These are phyloP conservation scores for Coniosporium apollinis DNA, from an alignment of 495 filamentous ascomycete genomes.

Conservation along the genomic window DNA sequence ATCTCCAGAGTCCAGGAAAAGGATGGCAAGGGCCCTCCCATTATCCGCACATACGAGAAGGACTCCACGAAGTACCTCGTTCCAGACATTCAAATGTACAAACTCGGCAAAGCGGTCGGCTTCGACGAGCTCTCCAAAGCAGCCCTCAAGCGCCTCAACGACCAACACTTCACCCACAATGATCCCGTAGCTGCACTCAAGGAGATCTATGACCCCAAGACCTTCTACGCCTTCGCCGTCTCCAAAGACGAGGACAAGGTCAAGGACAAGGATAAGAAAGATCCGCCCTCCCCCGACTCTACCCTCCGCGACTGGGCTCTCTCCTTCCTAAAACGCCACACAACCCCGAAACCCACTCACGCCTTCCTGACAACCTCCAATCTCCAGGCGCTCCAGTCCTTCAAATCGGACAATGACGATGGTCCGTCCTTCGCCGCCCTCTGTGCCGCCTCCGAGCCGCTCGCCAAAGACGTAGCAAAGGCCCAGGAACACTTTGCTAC, in stretches of 20 bases:
- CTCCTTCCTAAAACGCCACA: neutral
- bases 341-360: no score
- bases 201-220: conserved; percentile 5
- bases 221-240: no score
- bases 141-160: conserved; percentile 5
- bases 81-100: neutral
- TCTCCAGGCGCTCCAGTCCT: no score
- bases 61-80: neutral
- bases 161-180: neutral
- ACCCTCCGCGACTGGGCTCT: neutral
- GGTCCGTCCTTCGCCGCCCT: no score
- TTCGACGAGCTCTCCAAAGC: conserved; percentile 9
- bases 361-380: no score
- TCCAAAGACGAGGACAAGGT: no score
- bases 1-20: neutral
- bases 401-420: no score
- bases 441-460: no score
- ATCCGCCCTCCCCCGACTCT: neutral
- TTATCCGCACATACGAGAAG: neutral
- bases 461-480: no score
- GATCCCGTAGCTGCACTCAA: conserved; percentile 8
- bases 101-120: conserved; percentile 1
- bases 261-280: no score
- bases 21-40: neutral
- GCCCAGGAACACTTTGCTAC: no score